Conservation (phyloP, 345 rosid genomes). For the Eucalyptus tenuipes region DNA sequence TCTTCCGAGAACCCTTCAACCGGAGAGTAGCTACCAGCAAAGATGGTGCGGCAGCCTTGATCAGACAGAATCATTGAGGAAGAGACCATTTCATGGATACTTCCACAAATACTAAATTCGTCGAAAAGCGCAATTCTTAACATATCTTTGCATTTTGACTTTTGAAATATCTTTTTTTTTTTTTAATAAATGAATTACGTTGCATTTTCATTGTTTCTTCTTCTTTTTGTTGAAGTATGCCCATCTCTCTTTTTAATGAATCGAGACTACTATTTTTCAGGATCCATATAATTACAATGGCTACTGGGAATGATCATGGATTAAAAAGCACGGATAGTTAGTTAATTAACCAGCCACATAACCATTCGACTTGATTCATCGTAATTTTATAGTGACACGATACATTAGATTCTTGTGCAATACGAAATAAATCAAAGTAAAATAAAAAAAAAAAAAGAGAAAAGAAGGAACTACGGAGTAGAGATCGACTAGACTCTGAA, state of each 20-base stretch:
- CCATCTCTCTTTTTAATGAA: background rate
- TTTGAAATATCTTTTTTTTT: background rate
- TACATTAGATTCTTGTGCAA: background rate
- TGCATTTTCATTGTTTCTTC: background rate
- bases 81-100: background rate
- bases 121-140: background rate
- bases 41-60: background rate
- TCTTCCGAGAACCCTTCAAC: background rate
- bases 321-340: background rate
- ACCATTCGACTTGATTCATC: background rate
- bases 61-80: background rate
- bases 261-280: background rate
- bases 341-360: background rate
- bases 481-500: background rate
- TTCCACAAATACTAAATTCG: background rate
- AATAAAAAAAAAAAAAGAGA: background rate
- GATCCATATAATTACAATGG: background rate
- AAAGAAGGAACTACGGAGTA: background rate
- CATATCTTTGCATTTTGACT: background rate
- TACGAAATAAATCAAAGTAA: background rate
- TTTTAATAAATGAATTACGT: background rate
- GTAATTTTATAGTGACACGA: background rate
- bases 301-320: background rate
- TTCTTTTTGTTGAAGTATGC: background rate
- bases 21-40: background rate